Percentiles rank a stretch among this genome's conserved stretches.
These are phyloP conservation scores for Astrocystis sublimbata DNA, from an alignment of 495 filamentous ascomycete species.

Conservation along the genomic window DNA sequence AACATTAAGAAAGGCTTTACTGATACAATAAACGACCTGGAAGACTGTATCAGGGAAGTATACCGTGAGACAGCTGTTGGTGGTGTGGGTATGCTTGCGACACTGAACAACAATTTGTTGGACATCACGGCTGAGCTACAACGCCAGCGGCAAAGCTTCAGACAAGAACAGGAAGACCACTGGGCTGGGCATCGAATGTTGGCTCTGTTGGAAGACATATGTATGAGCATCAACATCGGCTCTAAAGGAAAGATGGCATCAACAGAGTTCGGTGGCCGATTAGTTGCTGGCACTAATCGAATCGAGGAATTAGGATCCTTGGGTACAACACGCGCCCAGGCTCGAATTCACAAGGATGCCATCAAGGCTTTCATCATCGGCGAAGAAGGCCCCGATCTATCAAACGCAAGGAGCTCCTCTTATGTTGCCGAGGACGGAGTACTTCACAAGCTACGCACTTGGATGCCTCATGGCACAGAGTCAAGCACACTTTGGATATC, in stretches of 20 bases:
- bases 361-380: slow-evolving; percentile 11
- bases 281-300: background rate
- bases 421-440: slow-evolving; percentile 1
- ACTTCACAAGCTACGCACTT: background rate
- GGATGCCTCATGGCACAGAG: background rate
- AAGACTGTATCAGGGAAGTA: no score
- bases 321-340: background rate
- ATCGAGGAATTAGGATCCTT: background rate
- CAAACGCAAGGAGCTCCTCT: background rate
- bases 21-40: no score
- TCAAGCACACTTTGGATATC: slow-evolving; percentile 4
- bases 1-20: no score
- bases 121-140: no score
- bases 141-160: no score
- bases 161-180: no score
- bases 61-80: no score
- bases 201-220: no score
- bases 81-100: no score
- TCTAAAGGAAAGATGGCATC: background rate
- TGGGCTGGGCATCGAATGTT: no score
- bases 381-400: background rate
- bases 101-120: no score
- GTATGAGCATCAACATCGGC: no score
- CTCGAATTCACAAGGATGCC: background rate
- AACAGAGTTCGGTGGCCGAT: background rate